phyloP scores from a whole-genome alignment of 495 filamentous ascomycete genomes.

The Neurospora sp. region DNA sequence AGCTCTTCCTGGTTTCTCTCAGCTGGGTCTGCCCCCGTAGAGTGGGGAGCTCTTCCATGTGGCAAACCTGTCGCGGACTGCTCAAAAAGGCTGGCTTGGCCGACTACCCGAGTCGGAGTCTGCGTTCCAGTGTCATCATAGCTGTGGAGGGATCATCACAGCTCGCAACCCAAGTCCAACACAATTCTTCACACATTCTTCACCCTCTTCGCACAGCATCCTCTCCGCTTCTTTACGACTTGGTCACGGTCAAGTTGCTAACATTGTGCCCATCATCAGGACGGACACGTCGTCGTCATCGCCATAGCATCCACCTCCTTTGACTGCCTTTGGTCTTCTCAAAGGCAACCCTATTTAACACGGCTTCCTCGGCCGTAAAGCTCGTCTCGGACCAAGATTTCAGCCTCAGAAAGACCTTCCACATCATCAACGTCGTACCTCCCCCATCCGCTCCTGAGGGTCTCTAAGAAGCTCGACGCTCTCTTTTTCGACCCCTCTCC shows the following conservation, averaged over 20 bases:
- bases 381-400: slow-evolving; percentile 73
- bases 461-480: slow-evolving; percentile 35
- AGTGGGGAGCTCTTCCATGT: not conserved
- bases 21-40: not conserved
- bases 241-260: not conserved
- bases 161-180: not conserved
- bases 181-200: not conserved
- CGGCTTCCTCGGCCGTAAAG: slow-evolving; percentile 59
- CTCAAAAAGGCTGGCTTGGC: not conserved
- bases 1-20: not conserved
- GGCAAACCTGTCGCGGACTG: not conserved
- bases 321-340: slow-evolving; percentile 57
- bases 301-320: not conserved
- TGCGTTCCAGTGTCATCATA: not conserved
- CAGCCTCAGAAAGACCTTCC: slow-evolving; percentile 49
- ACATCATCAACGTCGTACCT: slow-evolving; percentile 50
- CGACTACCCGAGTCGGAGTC: not conserved
- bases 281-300: not conserved
- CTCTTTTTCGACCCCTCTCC: slow-evolving; percentile 41
- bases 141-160: not conserved
- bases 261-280: not conserved
- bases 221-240: not conserved
- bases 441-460: slow-evolving; percentile 40
- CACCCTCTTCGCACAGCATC: not conserved
- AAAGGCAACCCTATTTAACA: slow-evolving; percentile 56